Evolutionary conservation across 148 eudicot species (phyloP), one percentile per base, ranked within the genome.

Genomic region (Dysphania ambrosioides): DNA sequence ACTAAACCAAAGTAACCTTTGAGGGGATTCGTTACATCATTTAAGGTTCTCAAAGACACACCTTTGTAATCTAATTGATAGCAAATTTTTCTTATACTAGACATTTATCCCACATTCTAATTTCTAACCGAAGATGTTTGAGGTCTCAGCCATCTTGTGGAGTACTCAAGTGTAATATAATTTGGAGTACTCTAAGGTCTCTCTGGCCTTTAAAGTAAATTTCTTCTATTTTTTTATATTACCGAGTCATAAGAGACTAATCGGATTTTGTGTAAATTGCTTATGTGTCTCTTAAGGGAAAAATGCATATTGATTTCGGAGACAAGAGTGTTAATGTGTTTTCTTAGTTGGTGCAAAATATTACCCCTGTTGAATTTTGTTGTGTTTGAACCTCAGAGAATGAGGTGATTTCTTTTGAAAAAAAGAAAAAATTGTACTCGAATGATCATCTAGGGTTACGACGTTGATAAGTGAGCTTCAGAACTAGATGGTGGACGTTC

Each of bases 1-100:
- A 30, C 31, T 8, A 42, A 16, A 31, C 68, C 6, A 47, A 15
- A 26, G 65, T 71, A 19, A 32, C 73, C 36, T 67, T 63, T 47
- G 73, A 24, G 16, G 51, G 64, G 5, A 12, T 41, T 57, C 59
- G 31, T 7, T 75, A 51, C 56, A 44, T 60, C 49, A 49, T 5
- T 21, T 31, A 63, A 16, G 42, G 64, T 51, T 77, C 47, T 60
- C 79, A 9, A n/a, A 41, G 29, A 71, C 44, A 31, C 11, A 27
- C 42, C 32, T 42, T 32, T 53, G 58, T 42, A 26, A 35, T 73
- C 51, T 41, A 44, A 66, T 60, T 57, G 41, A 75, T 31, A 34
- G 32, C 56, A 29, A 65, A 56, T 27, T 69, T 58, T 62, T 59
- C 68, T 76, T 59, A 23, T 42, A 11, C 13, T 11, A 4, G 16